Conservation (phyloP, 805 yeast genomes). For the Tetrapisispora phaffii region DNA sequence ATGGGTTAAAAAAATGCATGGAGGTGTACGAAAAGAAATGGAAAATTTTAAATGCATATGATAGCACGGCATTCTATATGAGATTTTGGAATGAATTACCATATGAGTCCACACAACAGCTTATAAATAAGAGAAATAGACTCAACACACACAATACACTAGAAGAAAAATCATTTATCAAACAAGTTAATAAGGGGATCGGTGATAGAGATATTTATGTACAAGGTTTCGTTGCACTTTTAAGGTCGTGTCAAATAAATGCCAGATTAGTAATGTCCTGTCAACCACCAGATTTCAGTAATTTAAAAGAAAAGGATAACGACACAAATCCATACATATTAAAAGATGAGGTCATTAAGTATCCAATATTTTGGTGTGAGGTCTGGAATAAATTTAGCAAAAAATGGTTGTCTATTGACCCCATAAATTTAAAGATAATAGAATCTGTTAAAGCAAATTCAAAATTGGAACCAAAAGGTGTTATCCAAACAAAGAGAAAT, state of each 20-base stretch:
- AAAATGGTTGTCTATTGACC: constrained; percentile 82
- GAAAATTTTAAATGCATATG: constrained; percentile 33
- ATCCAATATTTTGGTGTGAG: constrained; percentile 87
- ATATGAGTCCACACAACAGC: background rate
- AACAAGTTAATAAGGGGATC: constrained; percentile 34
- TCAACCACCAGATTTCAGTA: constrained; percentile 83
- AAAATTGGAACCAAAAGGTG: constrained; percentile 55
- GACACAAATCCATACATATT: background rate
- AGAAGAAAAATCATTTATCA: constrained; percentile 34
- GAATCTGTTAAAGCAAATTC: constrained; percentile 52
- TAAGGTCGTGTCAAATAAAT: constrained; percentile 60
- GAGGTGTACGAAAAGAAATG: constrained; percentile 49
- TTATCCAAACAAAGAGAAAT: constrained; percentile 30
- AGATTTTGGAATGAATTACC: constrained; percentile 39
- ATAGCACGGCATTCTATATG: constrained; percentile 32
- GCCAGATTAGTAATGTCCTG: constrained; percentile 72
- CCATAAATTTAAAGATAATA: constrained; percentile 51
- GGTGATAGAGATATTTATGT: constrained; percentile 78
- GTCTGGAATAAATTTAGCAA: constrained; percentile 72
- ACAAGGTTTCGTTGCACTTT: constrained; percentile 74
- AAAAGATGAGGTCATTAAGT: constrained; percentile 21
- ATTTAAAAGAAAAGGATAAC: constrained; percentile 11
- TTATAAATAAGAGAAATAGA: constrained; percentile 3
- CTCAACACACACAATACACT: constrained; percentile 15
- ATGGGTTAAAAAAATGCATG: constrained; percentile 63